phyloP scores from a whole-genome alignment of 345 rosid genomes.

The Erucastrum elatum region DNA sequence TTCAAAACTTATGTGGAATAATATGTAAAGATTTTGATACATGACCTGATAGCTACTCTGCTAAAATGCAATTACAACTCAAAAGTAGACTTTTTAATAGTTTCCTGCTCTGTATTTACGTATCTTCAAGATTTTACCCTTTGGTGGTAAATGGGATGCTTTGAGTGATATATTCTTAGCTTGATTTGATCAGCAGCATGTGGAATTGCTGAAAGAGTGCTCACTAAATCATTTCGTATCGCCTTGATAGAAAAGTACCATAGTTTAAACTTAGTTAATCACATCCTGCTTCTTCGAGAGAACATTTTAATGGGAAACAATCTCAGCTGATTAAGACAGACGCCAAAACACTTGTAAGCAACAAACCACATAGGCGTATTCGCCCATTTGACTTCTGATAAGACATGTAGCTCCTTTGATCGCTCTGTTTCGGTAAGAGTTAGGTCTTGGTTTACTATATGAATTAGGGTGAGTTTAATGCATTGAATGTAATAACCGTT shows the following conservation, averaged over 20 bases:
- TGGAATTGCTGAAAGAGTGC: background rate
- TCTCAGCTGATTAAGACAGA: slow-evolving; percentile 1
- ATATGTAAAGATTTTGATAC: background rate
- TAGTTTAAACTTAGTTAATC: background rate
- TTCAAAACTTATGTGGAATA: background rate
- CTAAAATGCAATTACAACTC: background rate
- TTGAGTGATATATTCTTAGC: background rate
- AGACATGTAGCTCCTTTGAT: slow-evolving; percentile 4
- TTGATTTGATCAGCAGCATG: background rate
- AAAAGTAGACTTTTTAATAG: too few species aligned
- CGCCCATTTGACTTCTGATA: background rate
- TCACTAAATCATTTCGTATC: slow-evolving; percentile 19
- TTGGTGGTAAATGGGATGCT: background rate
- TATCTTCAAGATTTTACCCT: too few species aligned
- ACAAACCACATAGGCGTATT: slow-evolving; percentile 1
- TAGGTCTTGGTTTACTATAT: slow-evolving; percentile 8
- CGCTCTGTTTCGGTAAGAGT: slow-evolving; percentile 10
- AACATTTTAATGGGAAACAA: background rate
- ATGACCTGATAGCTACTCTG: background rate
- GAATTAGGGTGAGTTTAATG: background rate
- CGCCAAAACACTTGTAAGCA: slow-evolving; percentile 6
- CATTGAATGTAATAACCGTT: too few species aligned
- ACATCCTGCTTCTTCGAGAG: background rate
- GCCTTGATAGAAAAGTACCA: background rate
- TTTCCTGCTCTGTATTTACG: too few species aligned